These are phyloP conservation scores for Mucor indicus DNA, from an alignment of 371 early-diverging fungal species.

Conservation along the genomic window DNA sequence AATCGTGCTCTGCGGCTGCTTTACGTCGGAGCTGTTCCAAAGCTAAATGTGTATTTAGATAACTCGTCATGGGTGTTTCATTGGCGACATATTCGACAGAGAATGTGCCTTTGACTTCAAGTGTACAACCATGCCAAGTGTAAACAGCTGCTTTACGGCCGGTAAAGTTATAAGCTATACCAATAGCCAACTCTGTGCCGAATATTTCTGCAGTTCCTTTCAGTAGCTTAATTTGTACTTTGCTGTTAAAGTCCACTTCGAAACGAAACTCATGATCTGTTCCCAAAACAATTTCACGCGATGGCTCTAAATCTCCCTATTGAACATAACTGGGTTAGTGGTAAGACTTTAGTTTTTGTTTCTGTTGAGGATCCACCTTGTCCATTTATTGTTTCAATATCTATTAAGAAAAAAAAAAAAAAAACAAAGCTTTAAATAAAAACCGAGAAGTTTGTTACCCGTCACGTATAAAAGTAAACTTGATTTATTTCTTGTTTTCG, in stretches of 20 bases:
- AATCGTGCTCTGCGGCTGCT: slow-evolving; percentile 23
- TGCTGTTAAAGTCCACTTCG: slow-evolving; percentile 62
- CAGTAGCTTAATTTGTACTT: slow-evolving; percentile 57
- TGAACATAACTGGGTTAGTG: too few relatives aligned
- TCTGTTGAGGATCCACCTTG: too few relatives aligned
- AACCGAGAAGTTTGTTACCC: too few relatives aligned
- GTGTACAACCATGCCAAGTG: slow-evolving; percentile 90
- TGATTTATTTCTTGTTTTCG: too few relatives aligned
- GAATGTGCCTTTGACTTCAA: slow-evolving; percentile 68
- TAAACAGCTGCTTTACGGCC: slow-evolving; percentile 90
- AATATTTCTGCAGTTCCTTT: slow-evolving; percentile 88
- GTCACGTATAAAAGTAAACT: too few relatives aligned
- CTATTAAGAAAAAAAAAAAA: too few relatives aligned
- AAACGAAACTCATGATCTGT: slow-evolving; percentile 73
- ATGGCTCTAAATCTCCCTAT: slow-evolving; percentile 18
- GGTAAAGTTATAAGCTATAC: slow-evolving; percentile 70
- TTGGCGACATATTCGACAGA: slow-evolving; percentile 84
- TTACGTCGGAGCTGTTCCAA: slow-evolving; percentile 75
- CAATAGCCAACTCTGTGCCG: slow-evolving; percentile 87
- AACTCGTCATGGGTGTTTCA: slow-evolving; percentile 92
- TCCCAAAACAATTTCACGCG: slow-evolving; percentile 43
- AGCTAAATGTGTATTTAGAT: slow-evolving; percentile 85
- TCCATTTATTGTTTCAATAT: too few relatives aligned
- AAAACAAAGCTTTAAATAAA: too few relatives aligned
- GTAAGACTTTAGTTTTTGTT: too few relatives aligned